These are phyloP conservation scores for Mrakia gelida DNA, from an alignment of 768 basidiomycete genomes.

Conservation along the genomic window DNA sequence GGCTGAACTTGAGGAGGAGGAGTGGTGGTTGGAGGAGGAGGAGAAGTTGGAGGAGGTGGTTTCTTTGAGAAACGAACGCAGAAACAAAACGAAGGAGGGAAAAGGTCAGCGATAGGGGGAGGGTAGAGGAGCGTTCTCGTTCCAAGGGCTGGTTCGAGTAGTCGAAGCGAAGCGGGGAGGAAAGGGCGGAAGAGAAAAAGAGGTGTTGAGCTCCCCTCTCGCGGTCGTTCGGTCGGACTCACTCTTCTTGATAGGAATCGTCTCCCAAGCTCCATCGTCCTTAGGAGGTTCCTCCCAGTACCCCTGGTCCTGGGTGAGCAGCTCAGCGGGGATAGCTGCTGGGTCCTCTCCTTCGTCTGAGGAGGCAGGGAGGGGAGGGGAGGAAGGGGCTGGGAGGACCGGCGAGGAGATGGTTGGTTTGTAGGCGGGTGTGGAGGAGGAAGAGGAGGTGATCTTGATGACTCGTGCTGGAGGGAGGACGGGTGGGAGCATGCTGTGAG, in stretches of 20 bases:
- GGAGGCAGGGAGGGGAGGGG: neutral
- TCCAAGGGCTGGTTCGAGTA: too few species aligned
- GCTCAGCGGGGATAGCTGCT: neutral
- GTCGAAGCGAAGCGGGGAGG: too few species aligned
- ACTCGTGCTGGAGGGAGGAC: conserved; percentile 24
- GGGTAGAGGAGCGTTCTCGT: too few species aligned
- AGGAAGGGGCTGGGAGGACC: neutral
- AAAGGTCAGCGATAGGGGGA: neutral
- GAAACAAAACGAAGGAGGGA: neutral
- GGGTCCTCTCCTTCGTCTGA: neutral
- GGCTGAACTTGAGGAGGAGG: neutral
- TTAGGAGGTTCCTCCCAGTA: conserved; percentile 24
- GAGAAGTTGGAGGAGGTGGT: neutral
- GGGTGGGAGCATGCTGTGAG: conserved; percentile 26
- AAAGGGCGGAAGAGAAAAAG: neutral
- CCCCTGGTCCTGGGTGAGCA: neutral
- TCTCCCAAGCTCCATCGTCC: conserved; percentile 25
- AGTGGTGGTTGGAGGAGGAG: neutral
- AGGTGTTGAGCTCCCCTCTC: neutral
- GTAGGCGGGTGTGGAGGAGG: neutral
- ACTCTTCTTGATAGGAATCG: conserved; percentile 28
- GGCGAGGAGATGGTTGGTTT: neutral
- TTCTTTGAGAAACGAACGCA: neutral
- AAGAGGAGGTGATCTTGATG: conserved; percentile 25
- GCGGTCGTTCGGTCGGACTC: neutral